Conservation (phyloP, 2,329 filamentous ascomycete species). For the Paecilomyces dactylethromorphus region DNA sequence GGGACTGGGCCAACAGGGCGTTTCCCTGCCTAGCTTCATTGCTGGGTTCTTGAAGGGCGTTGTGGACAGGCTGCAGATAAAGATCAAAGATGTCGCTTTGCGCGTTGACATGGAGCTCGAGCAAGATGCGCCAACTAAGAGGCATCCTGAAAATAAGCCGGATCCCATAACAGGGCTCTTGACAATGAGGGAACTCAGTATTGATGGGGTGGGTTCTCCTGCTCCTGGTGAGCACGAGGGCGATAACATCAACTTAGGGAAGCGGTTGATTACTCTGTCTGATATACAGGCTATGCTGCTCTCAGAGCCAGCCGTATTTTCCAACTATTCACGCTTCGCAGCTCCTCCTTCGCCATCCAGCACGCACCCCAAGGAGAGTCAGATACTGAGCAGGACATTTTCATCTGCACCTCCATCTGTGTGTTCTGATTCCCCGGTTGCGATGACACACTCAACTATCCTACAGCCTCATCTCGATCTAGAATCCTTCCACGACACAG, state of each 20-base stretch:
- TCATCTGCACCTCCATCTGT: constrained; percentile 20
- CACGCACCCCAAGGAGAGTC: constrained; percentile 25
- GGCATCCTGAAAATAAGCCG: constrained; percentile 26
- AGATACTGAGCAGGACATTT: constrained; percentile 18
- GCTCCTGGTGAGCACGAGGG: constrained; percentile 13
- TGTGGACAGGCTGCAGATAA: constrained; percentile 50
- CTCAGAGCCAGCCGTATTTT: constrained; percentile 44
- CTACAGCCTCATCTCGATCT: constrained; percentile 21
- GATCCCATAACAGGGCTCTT: constrained; percentile 30
- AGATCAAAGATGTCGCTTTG: constrained; percentile 46
- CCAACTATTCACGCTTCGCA: constrained; percentile 35
- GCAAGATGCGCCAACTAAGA: constrained; percentile 29
- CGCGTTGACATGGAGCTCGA: constrained; percentile 45
- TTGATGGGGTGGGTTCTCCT: constrained; percentile 22
- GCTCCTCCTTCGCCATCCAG: constrained; percentile 24
- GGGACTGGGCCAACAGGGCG: constrained; percentile 46
- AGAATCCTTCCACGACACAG: not conserved
- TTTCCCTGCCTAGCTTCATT: constrained; percentile 54
- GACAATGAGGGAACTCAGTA: constrained; percentile 26
- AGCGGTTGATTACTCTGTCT: constrained; percentile 39
- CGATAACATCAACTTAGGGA: constrained; percentile 25
- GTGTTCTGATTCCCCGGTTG: constrained; percentile 17
- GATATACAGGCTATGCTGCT: constrained; percentile 41
- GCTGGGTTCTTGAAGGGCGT: constrained; percentile 55
- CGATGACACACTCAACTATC: constrained; percentile 33